phyloP scores from a whole-genome alignment of 225 moss, liverwort and hornwort genomes.

The Pleurozium schreberi region DNA sequence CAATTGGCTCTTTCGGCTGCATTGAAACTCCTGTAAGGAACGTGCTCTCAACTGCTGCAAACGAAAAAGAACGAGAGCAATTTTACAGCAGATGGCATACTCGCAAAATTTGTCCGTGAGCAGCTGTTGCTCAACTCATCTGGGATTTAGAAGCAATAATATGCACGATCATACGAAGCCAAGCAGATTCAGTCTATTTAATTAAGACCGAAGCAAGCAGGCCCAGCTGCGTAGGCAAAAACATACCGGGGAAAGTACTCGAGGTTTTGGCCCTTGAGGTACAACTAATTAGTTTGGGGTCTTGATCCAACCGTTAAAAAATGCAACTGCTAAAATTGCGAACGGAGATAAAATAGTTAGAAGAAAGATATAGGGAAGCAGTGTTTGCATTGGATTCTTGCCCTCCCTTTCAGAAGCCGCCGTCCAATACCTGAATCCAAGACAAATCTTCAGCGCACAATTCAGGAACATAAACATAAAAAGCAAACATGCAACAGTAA shows the following conservation, averaged over 20 bases:
- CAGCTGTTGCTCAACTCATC: background rate
- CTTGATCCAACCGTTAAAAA: slow-evolving; percentile 84
- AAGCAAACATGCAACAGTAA: background rate
- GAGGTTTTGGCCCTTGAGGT: background rate
- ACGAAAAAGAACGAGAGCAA: background rate
- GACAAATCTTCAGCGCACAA: background rate
- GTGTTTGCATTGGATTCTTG: slow-evolving; percentile 72
- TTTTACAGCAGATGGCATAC: background rate
- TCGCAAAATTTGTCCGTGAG: background rate
- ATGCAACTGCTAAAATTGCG: slow-evolving; percentile 72
- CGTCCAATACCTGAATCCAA: slow-evolving; percentile 46
- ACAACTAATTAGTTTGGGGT: slow-evolving; percentile 26
- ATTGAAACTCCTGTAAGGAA: background rate
- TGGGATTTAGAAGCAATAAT: background rate
- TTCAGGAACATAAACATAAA: background rate
- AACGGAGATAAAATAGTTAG: slow-evolving; percentile 58
- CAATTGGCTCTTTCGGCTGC: background rate
- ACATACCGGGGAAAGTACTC: background rate
- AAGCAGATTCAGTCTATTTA: background rate
- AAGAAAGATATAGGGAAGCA: slow-evolving; percentile 63
- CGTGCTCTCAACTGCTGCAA: background rate
- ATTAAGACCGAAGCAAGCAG: background rate
- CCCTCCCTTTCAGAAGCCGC: slow-evolving; percentile 72
- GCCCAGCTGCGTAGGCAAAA: background rate
- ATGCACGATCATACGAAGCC: background rate